Conservation (phyloP, 2,329 filamentous ascomycete species). For the Zymoseptoria tritici region DNA sequence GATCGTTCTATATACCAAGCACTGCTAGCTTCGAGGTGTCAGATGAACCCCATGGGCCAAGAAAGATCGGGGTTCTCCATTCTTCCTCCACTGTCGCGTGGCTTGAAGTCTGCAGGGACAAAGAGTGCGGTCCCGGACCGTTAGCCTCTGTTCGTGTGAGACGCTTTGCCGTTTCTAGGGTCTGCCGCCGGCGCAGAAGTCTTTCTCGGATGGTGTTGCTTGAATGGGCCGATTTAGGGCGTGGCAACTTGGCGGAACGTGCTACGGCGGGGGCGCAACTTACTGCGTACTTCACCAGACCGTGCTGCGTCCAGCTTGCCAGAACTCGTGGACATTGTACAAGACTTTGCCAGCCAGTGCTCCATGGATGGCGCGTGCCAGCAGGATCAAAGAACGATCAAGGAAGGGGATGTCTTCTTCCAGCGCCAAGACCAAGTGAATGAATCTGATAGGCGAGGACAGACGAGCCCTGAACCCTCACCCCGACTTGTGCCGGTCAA, state of each 20-base stretch:
- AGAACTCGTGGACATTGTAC: neutral
- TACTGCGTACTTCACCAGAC: neutral
- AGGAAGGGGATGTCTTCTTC: neutral
- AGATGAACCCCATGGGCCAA: neutral
- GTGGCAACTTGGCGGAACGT: neutral
- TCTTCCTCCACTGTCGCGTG: neutral
- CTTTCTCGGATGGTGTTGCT: neutral
- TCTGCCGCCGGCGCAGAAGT: neutral
- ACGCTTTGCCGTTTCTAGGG: neutral
- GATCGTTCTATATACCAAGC: neutral
- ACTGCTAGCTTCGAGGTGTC: neutral
- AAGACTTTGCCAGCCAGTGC: too few relatives aligned
- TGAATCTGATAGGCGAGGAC: neutral
- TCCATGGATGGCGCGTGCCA: constrained; percentile 18
- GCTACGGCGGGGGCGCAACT: neutral
- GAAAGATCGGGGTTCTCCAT: neutral
- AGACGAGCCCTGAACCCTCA: neutral
- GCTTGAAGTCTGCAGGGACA: neutral
- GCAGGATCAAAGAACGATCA: neutral
- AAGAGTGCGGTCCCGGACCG: neutral
- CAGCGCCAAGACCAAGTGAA: neutral
- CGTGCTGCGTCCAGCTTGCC: neutral
- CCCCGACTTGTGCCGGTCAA: neutral
- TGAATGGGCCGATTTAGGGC: neutral
- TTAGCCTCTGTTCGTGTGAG: neutral